phyloP scores from a whole-genome alignment of 2,329 filamentous ascomycete genomes.

The Fusarium sp. region DNA sequence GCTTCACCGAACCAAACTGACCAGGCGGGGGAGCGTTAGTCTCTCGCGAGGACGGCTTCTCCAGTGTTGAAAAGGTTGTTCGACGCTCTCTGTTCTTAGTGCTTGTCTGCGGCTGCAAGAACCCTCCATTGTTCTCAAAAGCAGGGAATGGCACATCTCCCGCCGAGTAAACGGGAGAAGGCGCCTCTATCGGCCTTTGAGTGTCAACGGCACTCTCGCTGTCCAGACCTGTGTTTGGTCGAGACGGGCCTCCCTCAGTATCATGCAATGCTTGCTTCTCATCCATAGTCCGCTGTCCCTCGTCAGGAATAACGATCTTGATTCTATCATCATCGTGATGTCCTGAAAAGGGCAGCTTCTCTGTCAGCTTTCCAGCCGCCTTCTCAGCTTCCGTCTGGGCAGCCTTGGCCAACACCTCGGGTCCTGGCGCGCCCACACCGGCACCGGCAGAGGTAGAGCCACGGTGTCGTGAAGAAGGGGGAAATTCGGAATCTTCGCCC shows the following conservation, averaged over 20 bases:
- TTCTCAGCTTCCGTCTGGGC: conserved; percentile 48
- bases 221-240: conserved; percentile 33
- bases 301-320: conserved; percentile 45
- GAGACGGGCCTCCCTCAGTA: conserved; percentile 24
- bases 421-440: conserved; percentile 55
- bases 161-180: conserved; percentile 53
- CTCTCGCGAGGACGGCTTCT: conserved; percentile 56
- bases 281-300: conserved; percentile 43
- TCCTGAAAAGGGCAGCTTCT: conserved; percentile 37
- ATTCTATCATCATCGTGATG: conserved; percentile 45
- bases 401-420: conserved; percentile 50
- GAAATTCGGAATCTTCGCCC: conserved; percentile 61
- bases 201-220: conserved; percentile 39
- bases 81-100: conserved; percentile 58
- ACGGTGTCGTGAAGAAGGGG: conserved; percentile 49
- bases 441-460: conserved; percentile 48
- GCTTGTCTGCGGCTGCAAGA: conserved; percentile 46
- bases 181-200: conserved; percentile 47
- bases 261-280: conserved; percentile 54
- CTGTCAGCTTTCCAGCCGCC: conserved; percentile 41
- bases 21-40: conserved; percentile 45
- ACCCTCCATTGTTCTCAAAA: conserved; percentile 52
- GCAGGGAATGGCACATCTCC: conserved; percentile 58
- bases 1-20: conserved; percentile 61
- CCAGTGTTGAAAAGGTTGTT: conserved; percentile 63